These are phyloP conservation scores for Diaporthe batatas DNA, from an alignment of 2,329 filamentous ascomycete species.

Conservation along the genomic window DNA sequence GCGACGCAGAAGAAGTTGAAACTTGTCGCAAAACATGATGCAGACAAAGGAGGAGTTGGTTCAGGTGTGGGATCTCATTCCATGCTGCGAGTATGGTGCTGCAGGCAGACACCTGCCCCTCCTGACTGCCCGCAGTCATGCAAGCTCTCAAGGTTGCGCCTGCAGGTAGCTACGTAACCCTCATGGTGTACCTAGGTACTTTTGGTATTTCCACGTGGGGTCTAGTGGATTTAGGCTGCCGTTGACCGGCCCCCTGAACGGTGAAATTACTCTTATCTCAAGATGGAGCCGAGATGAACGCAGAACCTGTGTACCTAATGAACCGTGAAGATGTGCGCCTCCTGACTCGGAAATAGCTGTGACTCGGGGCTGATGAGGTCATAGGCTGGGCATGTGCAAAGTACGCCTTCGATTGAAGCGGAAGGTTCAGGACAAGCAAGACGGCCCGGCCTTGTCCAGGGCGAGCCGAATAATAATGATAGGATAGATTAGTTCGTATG, in stretches of 20 bases:
- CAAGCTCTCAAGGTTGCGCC: slow-evolving; percentile 7
- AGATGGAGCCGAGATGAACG: slow-evolving; percentile 36
- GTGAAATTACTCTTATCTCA: slow-evolving; percentile 31
- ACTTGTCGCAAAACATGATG: neutral
- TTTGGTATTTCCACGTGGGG: neutral
- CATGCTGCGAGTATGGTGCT: slow-evolving; percentile 5
- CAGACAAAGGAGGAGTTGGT: neutral
- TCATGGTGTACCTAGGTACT: too few relatives aligned
- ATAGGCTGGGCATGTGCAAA: neutral
- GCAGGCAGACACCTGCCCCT: too few relatives aligned
- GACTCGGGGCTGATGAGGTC: neutral
- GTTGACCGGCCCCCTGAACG: slow-evolving; percentile 30
- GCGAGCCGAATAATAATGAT: too few relatives aligned
- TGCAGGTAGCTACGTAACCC: neutral
- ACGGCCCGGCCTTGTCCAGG: neutral
- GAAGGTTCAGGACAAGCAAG: neutral
- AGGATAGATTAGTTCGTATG: too few relatives aligned
- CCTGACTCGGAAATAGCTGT: slow-evolving; percentile 16
- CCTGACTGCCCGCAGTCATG: neutral
- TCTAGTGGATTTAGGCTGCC: neutral
- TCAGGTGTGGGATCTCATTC: neutral
- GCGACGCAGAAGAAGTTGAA: slow-evolving; percentile 1
- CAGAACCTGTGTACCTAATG: neutral
- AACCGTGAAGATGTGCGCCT: slow-evolving; percentile 23
- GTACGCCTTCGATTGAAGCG: neutral